Conservation (phyloP, 2,329 filamentous ascomycete species). For the Biscogniauxia marginata region DNA sequence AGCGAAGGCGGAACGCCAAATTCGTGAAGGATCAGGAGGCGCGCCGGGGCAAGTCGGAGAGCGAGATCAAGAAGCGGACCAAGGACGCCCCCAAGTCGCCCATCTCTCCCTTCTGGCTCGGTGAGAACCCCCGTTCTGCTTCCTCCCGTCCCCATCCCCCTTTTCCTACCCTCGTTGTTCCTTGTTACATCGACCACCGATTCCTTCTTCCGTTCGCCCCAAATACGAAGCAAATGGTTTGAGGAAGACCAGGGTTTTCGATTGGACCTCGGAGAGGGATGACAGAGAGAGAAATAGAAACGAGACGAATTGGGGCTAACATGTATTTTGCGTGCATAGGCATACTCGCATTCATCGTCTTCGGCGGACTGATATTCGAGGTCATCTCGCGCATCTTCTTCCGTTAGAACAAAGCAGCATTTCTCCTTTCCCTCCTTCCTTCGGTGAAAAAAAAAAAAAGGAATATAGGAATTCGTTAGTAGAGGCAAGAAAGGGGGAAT, state of each 20-base stretch:
- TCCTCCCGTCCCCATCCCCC: neutral
- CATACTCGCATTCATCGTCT: constrained; percentile 59
- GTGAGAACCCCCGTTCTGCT: constrained; percentile 35
- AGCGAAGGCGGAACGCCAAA: constrained; percentile 77
- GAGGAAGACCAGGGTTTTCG: no score
- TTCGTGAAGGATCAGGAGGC: constrained; percentile 72
- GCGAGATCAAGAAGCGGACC: constrained; percentile 58
- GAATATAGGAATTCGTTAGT: no score
- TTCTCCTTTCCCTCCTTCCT: no score
- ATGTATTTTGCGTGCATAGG: constrained; percentile 33
- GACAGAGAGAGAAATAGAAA: neutral
- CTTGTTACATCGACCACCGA: neutral
- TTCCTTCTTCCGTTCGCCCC: neutral
- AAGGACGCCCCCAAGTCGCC: constrained; percentile 59
- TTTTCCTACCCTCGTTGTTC: no score
- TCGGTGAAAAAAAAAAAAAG: no score
- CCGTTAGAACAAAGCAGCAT: constrained; percentile 23
- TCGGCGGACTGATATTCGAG: constrained; percentile 61
- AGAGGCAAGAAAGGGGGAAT: no score
- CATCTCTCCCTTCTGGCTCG: constrained; percentile 63
- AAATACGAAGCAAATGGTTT: neutral
- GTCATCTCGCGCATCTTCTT: constrained; percentile 54
- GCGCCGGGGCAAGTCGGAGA: constrained; percentile 72
- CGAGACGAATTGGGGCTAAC: constrained; percentile 5
- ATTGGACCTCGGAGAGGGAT: neutral